These are phyloP conservation scores for Wickerhamiella alocasiicola DNA, from an alignment of 805 yeast genomes.

Conservation along the genomic window DNA sequence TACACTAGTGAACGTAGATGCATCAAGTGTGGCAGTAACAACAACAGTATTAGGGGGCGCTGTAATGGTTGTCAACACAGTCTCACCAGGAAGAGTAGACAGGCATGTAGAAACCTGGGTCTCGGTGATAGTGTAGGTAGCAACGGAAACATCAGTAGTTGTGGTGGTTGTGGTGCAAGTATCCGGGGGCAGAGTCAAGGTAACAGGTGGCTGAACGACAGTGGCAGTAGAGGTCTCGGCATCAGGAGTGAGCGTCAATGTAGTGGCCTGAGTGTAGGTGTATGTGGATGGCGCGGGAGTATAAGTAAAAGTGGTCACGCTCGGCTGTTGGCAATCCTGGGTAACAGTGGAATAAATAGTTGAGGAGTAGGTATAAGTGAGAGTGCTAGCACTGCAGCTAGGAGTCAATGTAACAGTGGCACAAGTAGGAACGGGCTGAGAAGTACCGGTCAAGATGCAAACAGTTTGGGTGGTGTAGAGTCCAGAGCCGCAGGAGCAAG, in stretches of 20 bases:
- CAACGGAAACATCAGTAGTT: neutral
- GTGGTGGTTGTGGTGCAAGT: constrained; percentile 1
- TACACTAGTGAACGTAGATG: constrained; percentile 5
- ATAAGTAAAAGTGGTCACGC: constrained; percentile 5
- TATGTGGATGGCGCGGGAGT: constrained; percentile 2
- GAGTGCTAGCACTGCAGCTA: constrained; percentile 4
- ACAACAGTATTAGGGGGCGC: constrained; percentile 2
- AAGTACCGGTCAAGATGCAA: constrained; percentile 3
- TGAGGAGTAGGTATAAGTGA: neutral
- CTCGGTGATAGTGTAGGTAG: constrained; percentile 3
- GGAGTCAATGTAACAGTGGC: constrained; percentile 8
- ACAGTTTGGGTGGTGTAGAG: constrained; percentile 3
- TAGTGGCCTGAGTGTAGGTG: constrained; percentile 1
- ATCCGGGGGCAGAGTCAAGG: neutral
- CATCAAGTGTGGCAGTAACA: constrained; percentile 1
- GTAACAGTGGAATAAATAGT: constrained; percentile 8
- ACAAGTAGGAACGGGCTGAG: constrained; percentile 2
- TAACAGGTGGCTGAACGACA: neutral
- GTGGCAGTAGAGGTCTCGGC: neutral
- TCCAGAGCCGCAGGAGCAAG: neutral
- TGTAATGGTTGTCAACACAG: constrained; percentile 1
- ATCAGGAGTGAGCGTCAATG: constrained; percentile 3
- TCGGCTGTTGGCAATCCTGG: constrained; percentile 2
- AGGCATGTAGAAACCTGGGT: constrained; percentile 1
- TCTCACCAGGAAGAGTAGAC: constrained; percentile 7